Percentiles rank a stretch among this genome's conserved stretches.
Evolutionary conservation across 371 early-diverging fungal genomes (phyloP).

Genomic region (Choanephora cucurbitarum): DNA sequence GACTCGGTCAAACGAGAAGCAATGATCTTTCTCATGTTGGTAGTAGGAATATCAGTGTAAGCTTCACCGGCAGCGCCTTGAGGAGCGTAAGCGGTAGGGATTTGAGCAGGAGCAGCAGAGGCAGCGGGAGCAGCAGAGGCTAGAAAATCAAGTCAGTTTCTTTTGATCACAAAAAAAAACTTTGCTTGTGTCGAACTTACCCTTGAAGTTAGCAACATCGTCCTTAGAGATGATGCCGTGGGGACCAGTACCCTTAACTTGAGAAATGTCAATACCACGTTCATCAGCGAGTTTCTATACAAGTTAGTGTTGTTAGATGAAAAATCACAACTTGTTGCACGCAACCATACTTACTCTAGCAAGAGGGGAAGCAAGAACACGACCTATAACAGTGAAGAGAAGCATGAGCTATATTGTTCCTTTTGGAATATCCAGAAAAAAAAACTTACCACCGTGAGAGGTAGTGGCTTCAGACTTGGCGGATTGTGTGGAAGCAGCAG

Average conservation of each 20-base stretch:
- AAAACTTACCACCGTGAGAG: constrained; percentile 20
- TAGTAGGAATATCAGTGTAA: constrained; percentile 81
- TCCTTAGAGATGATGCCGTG: constrained; percentile 88
- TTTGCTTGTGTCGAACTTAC: constrained; percentile 16
- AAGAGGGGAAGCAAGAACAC: constrained; percentile 76
- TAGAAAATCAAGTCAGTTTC: not conserved
- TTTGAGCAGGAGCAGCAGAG: constrained; percentile 40
- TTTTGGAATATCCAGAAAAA: not conserved
- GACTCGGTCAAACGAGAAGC: constrained; percentile 84
- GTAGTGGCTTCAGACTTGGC: constrained; percentile 3
- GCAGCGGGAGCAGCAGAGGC: constrained; percentile 30
- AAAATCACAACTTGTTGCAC: not conserved
- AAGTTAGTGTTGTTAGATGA: not conserved
- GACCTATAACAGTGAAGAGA: constrained; percentile 8
- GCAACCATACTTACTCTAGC: constrained; percentile 56
- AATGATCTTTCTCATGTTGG: constrained; percentile 94
- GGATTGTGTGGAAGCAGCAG: constrained; percentile 34
- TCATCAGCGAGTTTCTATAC: constrained; percentile 81
- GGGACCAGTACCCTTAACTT: constrained; percentile 90
- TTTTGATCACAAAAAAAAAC: not conserved
- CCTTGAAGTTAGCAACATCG: constrained; percentile 81
- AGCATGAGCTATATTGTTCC: no score
- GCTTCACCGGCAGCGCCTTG: constrained; percentile 58
- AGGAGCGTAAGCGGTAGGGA: constrained; percentile 53
- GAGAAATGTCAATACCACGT: constrained; percentile 74